Conservation (phyloP, 2,329 filamentous ascomycete genomes). For the Xylaria sp. region DNA sequence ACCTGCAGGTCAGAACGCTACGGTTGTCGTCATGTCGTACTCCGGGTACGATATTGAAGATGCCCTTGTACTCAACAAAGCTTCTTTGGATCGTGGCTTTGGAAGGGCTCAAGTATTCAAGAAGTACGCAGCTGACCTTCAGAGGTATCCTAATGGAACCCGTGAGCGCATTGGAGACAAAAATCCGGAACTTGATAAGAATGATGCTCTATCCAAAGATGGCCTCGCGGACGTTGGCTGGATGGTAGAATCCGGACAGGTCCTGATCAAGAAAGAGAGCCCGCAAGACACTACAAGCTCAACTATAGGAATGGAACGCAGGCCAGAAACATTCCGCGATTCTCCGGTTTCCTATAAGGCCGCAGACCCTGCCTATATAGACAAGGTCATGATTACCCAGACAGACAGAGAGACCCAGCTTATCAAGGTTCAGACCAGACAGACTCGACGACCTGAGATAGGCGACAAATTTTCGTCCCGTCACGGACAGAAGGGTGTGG, state of each 20-base stretch:
- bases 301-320: conserved; percentile 75
- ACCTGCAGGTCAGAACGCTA: conserved; percentile 95
- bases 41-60: conserved; percentile 99
- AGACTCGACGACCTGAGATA: conserved; percentile 92
- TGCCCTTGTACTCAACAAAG: conserved; percentile 95
- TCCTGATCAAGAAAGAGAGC: conserved; percentile 89
- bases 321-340: conserved; percentile 72
- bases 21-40: conserved; percentile 98
- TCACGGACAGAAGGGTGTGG: conserved; percentile 97
- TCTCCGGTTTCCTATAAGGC: conserved; percentile 82
- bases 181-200: conserved; percentile 69
- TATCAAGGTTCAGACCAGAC: conserved; percentile 95
- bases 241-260: conserved; percentile 79
- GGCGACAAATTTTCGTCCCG: conserved; percentile 99
- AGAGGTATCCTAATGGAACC: conserved; percentile 87
- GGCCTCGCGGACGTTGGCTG: conserved; percentile 89
- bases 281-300: conserved; percentile 78
- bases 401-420: conserved; percentile 88
- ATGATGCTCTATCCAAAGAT: conserved; percentile 83
- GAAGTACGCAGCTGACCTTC: conserved; percentile 87
- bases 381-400: conserved; percentile 94
- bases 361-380: conserved; percentile 86
- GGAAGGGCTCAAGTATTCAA: conserved; percentile 98
- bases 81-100: conserved; percentile 92
- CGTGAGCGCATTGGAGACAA: conserved; percentile 74